Evolutionary conservation across 1,139 yeast species (phyloP).

Genomic region (Sugiyamaella xylanicola): DNA sequence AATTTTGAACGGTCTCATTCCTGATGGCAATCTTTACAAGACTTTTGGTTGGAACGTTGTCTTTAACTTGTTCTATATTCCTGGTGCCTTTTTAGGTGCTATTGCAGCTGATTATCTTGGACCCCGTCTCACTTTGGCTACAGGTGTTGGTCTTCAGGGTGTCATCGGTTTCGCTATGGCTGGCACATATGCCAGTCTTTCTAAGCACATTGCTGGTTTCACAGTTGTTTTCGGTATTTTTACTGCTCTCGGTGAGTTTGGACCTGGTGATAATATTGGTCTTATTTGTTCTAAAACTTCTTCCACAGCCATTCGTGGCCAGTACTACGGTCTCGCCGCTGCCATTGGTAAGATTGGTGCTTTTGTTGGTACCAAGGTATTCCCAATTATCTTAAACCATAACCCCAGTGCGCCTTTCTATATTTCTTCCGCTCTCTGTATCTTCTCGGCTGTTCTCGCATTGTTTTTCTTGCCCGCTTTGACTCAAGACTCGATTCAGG

Average conservation of each 20-base stretch:
- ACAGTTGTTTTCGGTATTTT: constrained; percentile 87
- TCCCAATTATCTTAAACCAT: constrained; percentile 66
- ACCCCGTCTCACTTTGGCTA: constrained; percentile 72
- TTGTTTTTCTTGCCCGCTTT: constrained; percentile 75
- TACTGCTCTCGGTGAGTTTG: constrained; percentile 85
- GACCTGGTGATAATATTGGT: constrained; percentile 93
- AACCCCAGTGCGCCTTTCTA: constrained; percentile 76
- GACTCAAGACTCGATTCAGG: constrained; percentile 77
- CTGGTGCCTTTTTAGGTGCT: constrained; percentile 89
- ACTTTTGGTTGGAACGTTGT: constrained; percentile 94
- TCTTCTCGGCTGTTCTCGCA: constrained; percentile 69
- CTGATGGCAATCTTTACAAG: constrained; percentile 60
- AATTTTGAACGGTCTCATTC: constrained; percentile 62
- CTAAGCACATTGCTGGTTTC: constrained; percentile 69
- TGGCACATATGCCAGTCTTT: constrained; percentile 59
- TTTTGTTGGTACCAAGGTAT: constrained; percentile 84
- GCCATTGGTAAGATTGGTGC: constrained; percentile 92
- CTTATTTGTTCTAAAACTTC: constrained; percentile 82
- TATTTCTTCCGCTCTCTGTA: constrained; percentile 74
- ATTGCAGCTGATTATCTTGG: constrained; percentile 81
- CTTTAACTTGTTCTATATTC: constrained; percentile 81
- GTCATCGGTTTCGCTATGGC: constrained; percentile 87
- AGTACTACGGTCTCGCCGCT: constrained; percentile 88
- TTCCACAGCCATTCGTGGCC: constrained; percentile 87
- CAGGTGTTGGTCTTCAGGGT: constrained; percentile 74